These are phyloP conservation scores for Vaccinium vitisidaea DNA, from an alignment of 148 eudicot species.

Conservation along the genomic window DNA sequence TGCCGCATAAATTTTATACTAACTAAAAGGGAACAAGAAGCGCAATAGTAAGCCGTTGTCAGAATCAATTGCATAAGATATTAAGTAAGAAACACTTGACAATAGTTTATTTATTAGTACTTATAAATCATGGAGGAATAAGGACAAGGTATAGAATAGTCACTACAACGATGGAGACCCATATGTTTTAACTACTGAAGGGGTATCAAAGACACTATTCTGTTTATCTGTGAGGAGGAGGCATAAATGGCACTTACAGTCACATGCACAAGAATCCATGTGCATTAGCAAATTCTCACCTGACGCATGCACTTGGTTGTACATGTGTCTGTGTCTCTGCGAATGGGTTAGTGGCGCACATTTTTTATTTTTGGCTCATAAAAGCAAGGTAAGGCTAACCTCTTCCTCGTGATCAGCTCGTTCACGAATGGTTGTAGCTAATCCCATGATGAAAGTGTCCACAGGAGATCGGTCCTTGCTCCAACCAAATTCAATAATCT, in stretches of 20 bases:
- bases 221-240: not conserved
- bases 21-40: constrained; percentile 3
- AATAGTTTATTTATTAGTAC: too few relatives aligned
- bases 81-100: not conserved
- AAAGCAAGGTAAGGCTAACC: constrained; percentile 44
- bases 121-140: not conserved
- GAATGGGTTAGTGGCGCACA: too few relatives aligned
- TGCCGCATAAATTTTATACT: not conserved
- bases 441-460: constrained; percentile 86
- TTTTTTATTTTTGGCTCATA: not conserved
- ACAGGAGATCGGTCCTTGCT: constrained; percentile 82
- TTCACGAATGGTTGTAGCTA: constrained; percentile 75
- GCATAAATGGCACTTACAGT: not conserved
- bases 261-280: not conserved
- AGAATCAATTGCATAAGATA: not conserved
- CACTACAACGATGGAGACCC: not conserved
- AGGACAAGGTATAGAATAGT: not conserved
- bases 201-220: not conserved
- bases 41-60: not conserved
- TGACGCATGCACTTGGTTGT: not conserved
- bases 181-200: not conserved
- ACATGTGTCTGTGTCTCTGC: not conserved
- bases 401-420: constrained; percentile 83
- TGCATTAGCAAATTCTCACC: not conserved
- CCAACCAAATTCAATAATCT: constrained; percentile 86